Base-by-base conservation (phyloP, 2,329 filamentous ascomycete species). In the Trichoderma atrobrunneum region DNA sequence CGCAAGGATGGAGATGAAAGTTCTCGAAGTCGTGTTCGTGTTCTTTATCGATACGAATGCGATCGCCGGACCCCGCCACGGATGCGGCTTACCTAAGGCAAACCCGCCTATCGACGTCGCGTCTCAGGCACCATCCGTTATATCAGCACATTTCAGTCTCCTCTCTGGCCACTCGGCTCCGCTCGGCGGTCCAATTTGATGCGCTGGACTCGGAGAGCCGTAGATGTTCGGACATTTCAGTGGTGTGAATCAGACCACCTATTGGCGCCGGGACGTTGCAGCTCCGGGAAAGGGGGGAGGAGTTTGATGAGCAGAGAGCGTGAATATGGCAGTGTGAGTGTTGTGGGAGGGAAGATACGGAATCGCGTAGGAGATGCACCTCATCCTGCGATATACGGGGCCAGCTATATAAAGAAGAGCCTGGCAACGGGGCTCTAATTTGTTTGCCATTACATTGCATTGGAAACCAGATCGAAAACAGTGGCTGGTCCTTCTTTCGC, bases 91-190 rank as follows among this genome's bases (percentile, higher is more conserved):
- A 71, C 1, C 2, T 71, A 60, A 65, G 26, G 18, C 34, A 36
- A 39, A n/a, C 21, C 43, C 51, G 65, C 54, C 65, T 59, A 57
- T 68, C 54, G 34, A 21, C 48, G 30, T 34, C 56, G 16, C 66
- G 34, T 30, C 36, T 64, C 56, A 61, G 36, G 21, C 61, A 66
- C 61, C 61, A 51, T 54, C 34, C 68, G 60, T 39, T 30, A 56
- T 30, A 70, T 70, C 68, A 63, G 68, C 43, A 70, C 60, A 70
- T 64, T 70, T 43, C 63, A 48, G 48, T 70, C 59, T n/a, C 43
- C 57, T 24, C 59, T 63, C 68, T 70, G 68, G 68, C 68, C 68
- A 63, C 59, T 70, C 68, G 68, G 68, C 59, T 64, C 68, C 68
- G 68, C 68, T 70, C 68, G 68, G 67, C 26, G 57, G 21, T 24